Evolutionary conservation across 768 basidiomycete species (phyloP).

Genomic region (Hortiboletus campestris): DNA sequence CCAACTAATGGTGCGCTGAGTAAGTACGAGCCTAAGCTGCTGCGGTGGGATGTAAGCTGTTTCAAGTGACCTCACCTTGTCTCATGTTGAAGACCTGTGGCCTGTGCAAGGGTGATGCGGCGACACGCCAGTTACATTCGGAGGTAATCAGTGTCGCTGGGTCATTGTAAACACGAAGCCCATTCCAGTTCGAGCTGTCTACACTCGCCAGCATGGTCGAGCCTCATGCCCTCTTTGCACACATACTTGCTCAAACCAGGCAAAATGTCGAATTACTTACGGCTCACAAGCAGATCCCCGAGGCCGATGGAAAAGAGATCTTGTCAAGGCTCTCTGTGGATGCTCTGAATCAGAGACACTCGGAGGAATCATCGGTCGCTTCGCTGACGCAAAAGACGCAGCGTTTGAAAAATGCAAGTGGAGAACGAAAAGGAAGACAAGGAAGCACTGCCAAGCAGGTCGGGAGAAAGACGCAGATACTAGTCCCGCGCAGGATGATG

Average conservation of each 20-base stretch:
- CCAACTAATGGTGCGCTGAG: too few relatives aligned
- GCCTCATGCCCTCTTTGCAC: conserved; percentile 22
- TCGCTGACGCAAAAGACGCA: conserved; percentile 23
- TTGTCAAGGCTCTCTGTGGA: conserved; percentile 35
- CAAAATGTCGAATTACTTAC: conserved; percentile 48
- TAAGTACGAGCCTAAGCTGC: too few relatives aligned
- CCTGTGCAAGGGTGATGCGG: too few relatives aligned
- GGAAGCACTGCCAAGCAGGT: too few relatives aligned
- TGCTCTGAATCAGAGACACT: conserved; percentile 19
- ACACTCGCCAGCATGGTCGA: conserved; percentile 23
- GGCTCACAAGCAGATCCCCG: conserved; percentile 40
- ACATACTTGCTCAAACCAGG: conserved; percentile 47
- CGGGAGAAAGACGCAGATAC: conserved; percentile 4
- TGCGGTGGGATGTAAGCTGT: too few relatives aligned
- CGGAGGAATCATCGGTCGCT: conserved; percentile 17
- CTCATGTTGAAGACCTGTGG: too few relatives aligned
- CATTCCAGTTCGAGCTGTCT: not conserved
- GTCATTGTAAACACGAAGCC: conserved; percentile 11
- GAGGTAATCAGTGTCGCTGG: conserved; percentile 27
- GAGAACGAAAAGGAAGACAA: not conserved
- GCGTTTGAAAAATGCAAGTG: conserved; percentile 9
- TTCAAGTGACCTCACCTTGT: too few relatives aligned
- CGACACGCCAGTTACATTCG: conserved; percentile 6
- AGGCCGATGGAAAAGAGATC: conserved; percentile 40
- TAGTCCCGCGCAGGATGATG: conserved; percentile 3